Base-by-base conservation (phyloP, 2,329 filamentous ascomycete species). In the Aspergillus amoenus region DNA sequence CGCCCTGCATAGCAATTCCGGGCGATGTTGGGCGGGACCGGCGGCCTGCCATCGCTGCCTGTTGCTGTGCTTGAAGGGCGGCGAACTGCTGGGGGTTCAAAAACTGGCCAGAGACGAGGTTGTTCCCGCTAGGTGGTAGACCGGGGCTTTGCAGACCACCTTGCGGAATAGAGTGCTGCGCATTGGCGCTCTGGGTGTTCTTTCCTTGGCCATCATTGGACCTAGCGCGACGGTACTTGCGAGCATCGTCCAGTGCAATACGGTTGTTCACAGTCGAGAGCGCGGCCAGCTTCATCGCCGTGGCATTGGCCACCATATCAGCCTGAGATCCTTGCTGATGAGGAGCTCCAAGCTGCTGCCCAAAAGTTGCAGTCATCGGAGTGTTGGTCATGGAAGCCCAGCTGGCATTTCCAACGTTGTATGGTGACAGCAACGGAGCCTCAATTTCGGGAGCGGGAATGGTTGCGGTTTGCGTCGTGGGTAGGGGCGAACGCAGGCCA, bases 311-410 rank as follows among this genome's bases (percentile, higher is more conserved):
- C 57, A 99, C 89, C 93, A 97, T 97, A 70, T 99, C 94, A 15
- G 92, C 93, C 73, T 97, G 93, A 55, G 84, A 87, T 61, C 80
- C 81, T 34, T 64, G 63, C 37, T 66, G 67, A 42, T 67, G 60
- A 17, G 63, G 67, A 50, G 62, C 65, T 46, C 71, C 68, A 65
- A 80, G 81, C 59, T 82, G 77, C 30, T 75, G 74, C 62, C 83
- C 88, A 75, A 97, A 99, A 64, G 88, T 93, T 41, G 91, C 80
- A 5, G 93, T 90, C 89, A 97, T 95, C 2, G 94, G 94, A 2
- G 94, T 99, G 78, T 96, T 97, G 62, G 95, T 88, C 90, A 97
- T 96, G 8, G 94, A 97, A 22, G 94, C 94, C 94, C 94, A 99
- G 80, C 94, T 97, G 56, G 91, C 91, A 72, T 91, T 91, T 52